Conservation (phyloP, 768 basidiomycete species). For the Roridomyces roridus region DNA sequence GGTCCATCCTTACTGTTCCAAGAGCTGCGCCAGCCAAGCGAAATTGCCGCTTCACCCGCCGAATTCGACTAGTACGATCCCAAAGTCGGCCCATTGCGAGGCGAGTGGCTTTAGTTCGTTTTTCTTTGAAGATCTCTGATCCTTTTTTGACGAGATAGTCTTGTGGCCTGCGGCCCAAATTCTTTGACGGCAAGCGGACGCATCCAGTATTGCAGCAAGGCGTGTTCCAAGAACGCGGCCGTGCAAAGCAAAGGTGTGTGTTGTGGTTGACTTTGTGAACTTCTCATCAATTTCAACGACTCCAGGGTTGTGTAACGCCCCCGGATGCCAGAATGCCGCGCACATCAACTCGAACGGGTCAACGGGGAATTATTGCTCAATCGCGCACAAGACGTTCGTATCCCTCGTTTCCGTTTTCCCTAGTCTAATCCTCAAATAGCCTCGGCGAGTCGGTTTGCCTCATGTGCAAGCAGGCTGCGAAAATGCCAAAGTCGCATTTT, state of each 20-base stretch:
- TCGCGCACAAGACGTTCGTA: conserved; percentile 57
- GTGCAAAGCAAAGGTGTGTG: conserved; percentile 28
- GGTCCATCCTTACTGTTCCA: conserved; percentile 64
- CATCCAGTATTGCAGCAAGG: conserved; percentile 71
- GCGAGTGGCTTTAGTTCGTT: conserved; percentile 41
- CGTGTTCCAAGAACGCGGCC: conserved; percentile 59
- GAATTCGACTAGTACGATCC: conserved; percentile 25
- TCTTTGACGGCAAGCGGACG: conserved; percentile 59
- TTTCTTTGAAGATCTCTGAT: not conserved
- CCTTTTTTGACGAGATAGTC: conserved; percentile 50
- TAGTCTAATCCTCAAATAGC: conserved; percentile 28
- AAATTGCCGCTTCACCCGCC: conserved; percentile 31
- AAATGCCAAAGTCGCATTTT: conserved; percentile 64
- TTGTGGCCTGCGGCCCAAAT: conserved; percentile 66
- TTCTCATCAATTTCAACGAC: too few species aligned
- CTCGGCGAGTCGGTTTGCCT: conserved; percentile 60
- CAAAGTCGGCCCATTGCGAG: conserved; percentile 52
- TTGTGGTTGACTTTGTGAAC: too few species aligned
- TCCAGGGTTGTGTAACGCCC: conserved; percentile 56
- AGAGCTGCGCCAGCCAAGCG: conserved; percentile 59
- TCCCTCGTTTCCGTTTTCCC: not conserved
- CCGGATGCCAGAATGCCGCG: conserved; percentile 54
- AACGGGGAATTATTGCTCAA: conserved; percentile 53
- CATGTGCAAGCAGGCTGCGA: conserved; percentile 63
- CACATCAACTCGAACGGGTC: conserved; percentile 46